These are phyloP conservation scores for Oryza brachyantha DNA, from an alignment of 176 grass and related monocot genomes.

Conservation along the genomic window DNA sequence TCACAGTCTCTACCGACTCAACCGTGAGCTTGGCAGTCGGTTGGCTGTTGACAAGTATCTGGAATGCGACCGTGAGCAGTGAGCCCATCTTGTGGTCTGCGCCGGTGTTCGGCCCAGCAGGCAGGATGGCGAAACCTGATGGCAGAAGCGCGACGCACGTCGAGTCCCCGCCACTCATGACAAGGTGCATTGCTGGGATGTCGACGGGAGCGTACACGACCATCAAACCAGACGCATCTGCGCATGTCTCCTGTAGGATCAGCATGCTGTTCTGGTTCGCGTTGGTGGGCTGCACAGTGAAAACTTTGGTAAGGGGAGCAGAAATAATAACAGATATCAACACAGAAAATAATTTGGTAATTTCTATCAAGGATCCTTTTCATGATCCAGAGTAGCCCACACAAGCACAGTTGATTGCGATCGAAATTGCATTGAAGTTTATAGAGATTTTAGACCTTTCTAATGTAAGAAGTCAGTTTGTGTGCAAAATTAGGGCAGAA, in stretches of 20 bases:
- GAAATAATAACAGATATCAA: neutral
- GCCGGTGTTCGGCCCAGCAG: slow-evolving; percentile 22
- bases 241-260: slow-evolving; percentile 83
- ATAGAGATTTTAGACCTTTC: slow-evolving; percentile 11
- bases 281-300: slow-evolving; percentile 46
- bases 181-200: slow-evolving; percentile 76
- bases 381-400: neutral
- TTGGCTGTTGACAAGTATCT: slow-evolving; percentile 93
- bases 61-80: slow-evolving; percentile 90
- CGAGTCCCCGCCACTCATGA: slow-evolving; percentile 80
- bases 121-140: slow-evolving; percentile 77
- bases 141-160: slow-evolving; percentile 64
- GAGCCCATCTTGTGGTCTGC: slow-evolving; percentile 48
- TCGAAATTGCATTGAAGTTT: slow-evolving; percentile 4
- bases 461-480: neutral
- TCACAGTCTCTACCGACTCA: slow-evolving; percentile 77
- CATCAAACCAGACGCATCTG: slow-evolving; percentile 72
- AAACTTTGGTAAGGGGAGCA: neutral
- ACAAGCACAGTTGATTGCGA: neutral
- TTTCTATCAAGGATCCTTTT: neutral
- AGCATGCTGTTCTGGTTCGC: slow-evolving; percentile 77
- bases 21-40: slow-evolving; percentile 70
- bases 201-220: slow-evolving; percentile 90
- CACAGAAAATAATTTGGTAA: neutral
- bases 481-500: neutral